Evolutionary conservation across 2,329 filamentous ascomycete genomes (phyloP), one percentile per base, ranked within the genome.

Genomic region (Fusarium euwallaceae): DNA sequence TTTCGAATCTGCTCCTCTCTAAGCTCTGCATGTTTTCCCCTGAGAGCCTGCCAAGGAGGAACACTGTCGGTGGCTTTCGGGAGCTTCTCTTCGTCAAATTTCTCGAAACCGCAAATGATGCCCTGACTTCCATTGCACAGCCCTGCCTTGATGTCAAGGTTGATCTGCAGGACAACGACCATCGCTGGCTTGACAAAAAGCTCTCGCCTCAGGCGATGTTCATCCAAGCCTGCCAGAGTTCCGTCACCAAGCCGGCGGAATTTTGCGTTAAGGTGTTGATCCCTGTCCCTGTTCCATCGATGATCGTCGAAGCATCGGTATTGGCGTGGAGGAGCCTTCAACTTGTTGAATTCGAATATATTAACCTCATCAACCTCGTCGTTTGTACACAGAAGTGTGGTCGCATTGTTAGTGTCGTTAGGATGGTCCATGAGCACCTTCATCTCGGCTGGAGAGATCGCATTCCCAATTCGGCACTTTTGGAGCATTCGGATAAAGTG

Each of bases 401-500:
- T 74, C 1, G 72, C 78, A 10, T 72, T 66, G 0, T 80, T 74
- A 0, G 84, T 84, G 6, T 84, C 78, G 4, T 83, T 84, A 0
- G 80, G 68, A 62, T 88, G 86, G 22, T 88, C 80, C 66, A 89
- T 82, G 0, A 91, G 81, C 0, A 85, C 79, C 1, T 83, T 59
- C 4, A 80, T 80, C 10, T 89, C 87, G 0, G 70, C 72, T 0
- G 48, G 29, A 0, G 80, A 77, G 0, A 90, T 80, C 0, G 73
- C 67, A 12, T 81, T 69, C 2, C 89, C 88, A n/a, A 87, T 81
- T 1, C 89, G 84, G 56, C 87, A 87, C 65, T 87, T 90, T 41
- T 91, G 85, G 2, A 92, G 83, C 56, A 91, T 87, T 4, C 80
- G 79, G 67, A 91, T 87, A 76, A 92, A 92, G 0, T 75, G 74